A percentile compares a stretch with the other conserved stretches of the same genome.
Conservation (phyloP, 192 early-diverging fungal species). For the Umbelopsis vinacea region DNA sequence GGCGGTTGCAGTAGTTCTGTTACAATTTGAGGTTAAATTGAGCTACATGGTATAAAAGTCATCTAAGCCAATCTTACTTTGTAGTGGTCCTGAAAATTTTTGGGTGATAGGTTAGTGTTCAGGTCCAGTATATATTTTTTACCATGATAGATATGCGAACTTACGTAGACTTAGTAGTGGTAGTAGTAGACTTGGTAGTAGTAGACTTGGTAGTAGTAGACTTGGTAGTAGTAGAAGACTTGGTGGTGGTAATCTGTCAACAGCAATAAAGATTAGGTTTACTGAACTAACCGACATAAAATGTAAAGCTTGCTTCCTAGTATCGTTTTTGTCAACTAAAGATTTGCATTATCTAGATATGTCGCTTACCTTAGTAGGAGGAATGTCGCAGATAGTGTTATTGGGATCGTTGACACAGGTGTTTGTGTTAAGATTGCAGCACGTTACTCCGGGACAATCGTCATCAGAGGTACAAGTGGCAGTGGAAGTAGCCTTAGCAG, state of each 20-base stretch:
- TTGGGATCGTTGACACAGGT: slow-evolving; percentile 27
- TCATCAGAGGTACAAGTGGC: slow-evolving; percentile 10
- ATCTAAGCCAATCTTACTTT: too few relatives aligned
- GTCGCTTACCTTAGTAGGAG: background rate
- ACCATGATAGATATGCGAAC: too few relatives aligned
- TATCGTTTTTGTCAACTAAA: too few relatives aligned
- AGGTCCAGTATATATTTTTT: too few relatives aligned
- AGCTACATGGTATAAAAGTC: too few relatives aligned
- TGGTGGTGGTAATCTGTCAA: background rate
- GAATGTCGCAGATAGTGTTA: slow-evolving; percentile 27
- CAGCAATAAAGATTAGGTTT: too few relatives aligned
- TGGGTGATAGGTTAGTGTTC: too few relatives aligned
- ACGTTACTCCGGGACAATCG: slow-evolving; percentile 28
- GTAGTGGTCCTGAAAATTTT: too few relatives aligned
- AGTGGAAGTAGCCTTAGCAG: background rate
- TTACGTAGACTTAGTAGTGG: slow-evolving; percentile 16
- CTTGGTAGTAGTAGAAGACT: background rate
- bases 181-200: background rate
- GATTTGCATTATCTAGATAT: too few relatives aligned
- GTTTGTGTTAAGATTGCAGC: slow-evolving; percentile 28
- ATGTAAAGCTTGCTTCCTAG: too few relatives aligned
- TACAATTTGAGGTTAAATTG: background rate
- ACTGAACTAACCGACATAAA: too few relatives aligned
- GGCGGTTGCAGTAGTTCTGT: background rate
- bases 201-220: slow-evolving; percentile 22